Base-by-base conservation (phyloP, 495 filamentous ascomycete genomes). In the Articulospora tetracladia region DNA sequence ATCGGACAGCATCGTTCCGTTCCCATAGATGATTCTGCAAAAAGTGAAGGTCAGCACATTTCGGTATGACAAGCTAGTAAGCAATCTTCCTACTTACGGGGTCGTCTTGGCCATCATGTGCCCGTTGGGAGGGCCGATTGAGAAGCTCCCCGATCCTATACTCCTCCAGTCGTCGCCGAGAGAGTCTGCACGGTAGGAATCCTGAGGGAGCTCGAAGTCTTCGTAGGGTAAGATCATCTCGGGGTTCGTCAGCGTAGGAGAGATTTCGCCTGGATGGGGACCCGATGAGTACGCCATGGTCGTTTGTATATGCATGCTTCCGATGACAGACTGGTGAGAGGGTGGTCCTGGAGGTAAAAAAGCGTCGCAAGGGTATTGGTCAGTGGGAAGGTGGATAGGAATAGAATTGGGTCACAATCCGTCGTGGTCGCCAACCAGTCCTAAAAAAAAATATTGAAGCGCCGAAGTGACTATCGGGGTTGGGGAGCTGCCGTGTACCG, bases 221-320 rank as follows among this genome's bases (percentile, higher is more conserved):
- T 76, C 74, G 53, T 80, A 78, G 36, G 92, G 92, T 39, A 97
- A 78, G 61, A 97, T 95, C 91, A 97, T 92, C 71, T 94, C 91
- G 34, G 91, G 91, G 72, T 95, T 92, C n/a, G 91, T 92, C 59
- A 97, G 75, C 8, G 92, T 94, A 47, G 92, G 92, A 51, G 90
- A 95, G 4, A 44, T 44, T 44, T 44, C 39, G 26, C 85, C 78
- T 50, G 81, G 79, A 27, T 73, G 64, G 8, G 59, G 59, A 27
- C 41, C 32, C 58, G 65, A 67, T 51, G 64, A 71, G 60, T 73
- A 73, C 34, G 77, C 67, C 63, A 64, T 71, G 58, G 62, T 66
- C 25, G 59, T 63, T 59, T 63, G 62, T 30, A 63, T 20, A 41
- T 64, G 64, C 64, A 67, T 65, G 56, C 39, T 63, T 20, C 61